Base-by-base conservation (phyloP, 1,284 basidiomycete genomes). In the Cronartium quercuum region DNA sequence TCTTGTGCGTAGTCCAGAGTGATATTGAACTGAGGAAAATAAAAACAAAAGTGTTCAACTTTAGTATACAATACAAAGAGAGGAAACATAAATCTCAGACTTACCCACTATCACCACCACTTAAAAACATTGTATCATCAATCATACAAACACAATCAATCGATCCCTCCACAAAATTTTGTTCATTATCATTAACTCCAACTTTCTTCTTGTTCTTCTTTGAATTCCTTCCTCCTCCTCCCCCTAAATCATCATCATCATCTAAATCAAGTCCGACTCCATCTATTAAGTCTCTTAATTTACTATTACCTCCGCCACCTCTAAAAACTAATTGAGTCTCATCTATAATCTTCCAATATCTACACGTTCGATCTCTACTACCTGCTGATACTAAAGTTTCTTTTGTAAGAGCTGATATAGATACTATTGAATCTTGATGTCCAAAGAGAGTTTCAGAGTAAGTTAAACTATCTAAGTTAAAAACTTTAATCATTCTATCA, bases 361-460 rank as follows among this genome's bases (percentile, higher is more conserved):
- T 86, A 77, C 90, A 87, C 0, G 94, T 96, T 79, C 93, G 90
- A 84, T 99, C 95, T 35, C 94, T 85, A 0, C 89, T 91, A 10
- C 96, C 95, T 0, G 90, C 90, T 44, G 89, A 93, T 9, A 98
- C 88, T 9, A 90, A 91, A 0, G 89, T 88, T 79, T 97, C 93
- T 2, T 88, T 88, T 37, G 90, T 87, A 5, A 98, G 86, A 0
- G 91, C 86, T 77, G 94, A 91, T 1, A 99, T 81, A 4, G 85
- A 84, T 12, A 91, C 84, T 34, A 96, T 88, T 29, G 88, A 86
- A 80, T 98, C 95, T 84, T 98, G 96, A 81, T 99, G 95, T 0
- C 95, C 95, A 81, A 97, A 99, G 7, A 98, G 85, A 12, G 95
- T 98, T 82, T 99, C 96, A 75, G 98, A 89, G 80, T 95, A 94